Conservation (phyloP, 2,329 filamentous ascomycete genomes). For the Aureobasidium pullulans region DNA sequence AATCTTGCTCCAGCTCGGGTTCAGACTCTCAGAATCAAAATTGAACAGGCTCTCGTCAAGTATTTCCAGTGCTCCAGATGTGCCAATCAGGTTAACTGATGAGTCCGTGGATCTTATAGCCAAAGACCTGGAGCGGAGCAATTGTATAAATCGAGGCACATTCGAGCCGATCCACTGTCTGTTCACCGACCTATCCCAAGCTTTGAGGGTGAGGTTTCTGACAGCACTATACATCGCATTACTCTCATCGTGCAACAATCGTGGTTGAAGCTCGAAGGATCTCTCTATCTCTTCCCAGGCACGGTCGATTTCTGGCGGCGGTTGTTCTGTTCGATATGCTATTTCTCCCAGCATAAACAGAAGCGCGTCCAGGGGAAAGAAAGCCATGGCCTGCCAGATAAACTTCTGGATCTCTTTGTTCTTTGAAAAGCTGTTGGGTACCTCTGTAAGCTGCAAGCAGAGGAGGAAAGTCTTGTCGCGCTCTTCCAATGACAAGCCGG, state of each 20-base stretch:
- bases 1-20: background rate
- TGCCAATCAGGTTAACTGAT: background rate
- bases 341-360: constrained; percentile 31
- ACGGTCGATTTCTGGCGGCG: constrained; percentile 22
- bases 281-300: constrained; percentile 42
- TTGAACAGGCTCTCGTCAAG: background rate
- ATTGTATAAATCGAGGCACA: background rate
- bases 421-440: constrained; percentile 33
- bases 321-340: constrained; percentile 15
- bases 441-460: constrained; percentile 34
- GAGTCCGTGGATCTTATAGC: background rate
- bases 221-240: constrained; percentile 37
- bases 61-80: constrained; percentile 13
- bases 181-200: constrained; percentile 27
- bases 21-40: background rate
- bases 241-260: constrained; percentile 28
- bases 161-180: background rate
- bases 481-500: constrained; percentile 26
- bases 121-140: background rate
- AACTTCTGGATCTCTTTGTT: constrained; percentile 38
- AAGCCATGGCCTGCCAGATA: constrained; percentile 46
- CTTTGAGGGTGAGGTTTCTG: constrained; percentile 36
- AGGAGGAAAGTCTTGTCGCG: constrained; percentile 34
- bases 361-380: constrained; percentile 38
- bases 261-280: constrained; percentile 36